These are phyloP conservation scores for Gigaspora rosea DNA, from an alignment of 192 early-diverging fungal genomes.

Conservation along the genomic window DNA sequence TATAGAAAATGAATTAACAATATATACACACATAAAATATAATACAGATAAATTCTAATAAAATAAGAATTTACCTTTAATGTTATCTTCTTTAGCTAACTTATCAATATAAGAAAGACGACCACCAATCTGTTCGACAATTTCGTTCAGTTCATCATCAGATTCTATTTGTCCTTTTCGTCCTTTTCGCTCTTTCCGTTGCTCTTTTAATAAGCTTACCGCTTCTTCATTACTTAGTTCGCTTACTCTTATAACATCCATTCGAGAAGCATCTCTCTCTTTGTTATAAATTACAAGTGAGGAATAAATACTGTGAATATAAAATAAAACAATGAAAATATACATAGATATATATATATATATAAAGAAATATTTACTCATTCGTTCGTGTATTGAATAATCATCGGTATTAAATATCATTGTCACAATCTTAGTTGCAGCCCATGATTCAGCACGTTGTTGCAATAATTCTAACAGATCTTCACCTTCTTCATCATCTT, in stretches of 20 bases:
- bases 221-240: neutral
- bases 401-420: constrained; percentile 30
- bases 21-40: neutral
- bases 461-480: constrained; percentile 29
- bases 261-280: constrained; percentile 32
- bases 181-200: neutral
- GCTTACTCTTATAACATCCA: constrained; percentile 23
- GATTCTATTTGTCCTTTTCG: neutral
- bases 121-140: constrained; percentile 21
- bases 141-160: constrained; percentile 3
- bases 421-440: constrained; percentile 20
- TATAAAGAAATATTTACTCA: constrained; percentile 21
- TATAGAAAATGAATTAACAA: neutral
- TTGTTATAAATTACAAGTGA: neutral
- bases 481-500: constrained; percentile 29
- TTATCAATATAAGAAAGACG: constrained; percentile 22
- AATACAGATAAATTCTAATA: neutral
- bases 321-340: neutral
- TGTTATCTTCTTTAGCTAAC: constrained; percentile 17
- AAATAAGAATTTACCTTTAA: neutral
- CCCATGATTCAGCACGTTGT: constrained; percentile 33
- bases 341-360: no score
- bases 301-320: neutral
- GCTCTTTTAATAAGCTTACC: neutral
- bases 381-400: constrained; percentile 27